Evolutionary conservation across 1,284 basidiomycete genomes (phyloP).

Genomic region (Apiotrichum domesticum): DNA sequence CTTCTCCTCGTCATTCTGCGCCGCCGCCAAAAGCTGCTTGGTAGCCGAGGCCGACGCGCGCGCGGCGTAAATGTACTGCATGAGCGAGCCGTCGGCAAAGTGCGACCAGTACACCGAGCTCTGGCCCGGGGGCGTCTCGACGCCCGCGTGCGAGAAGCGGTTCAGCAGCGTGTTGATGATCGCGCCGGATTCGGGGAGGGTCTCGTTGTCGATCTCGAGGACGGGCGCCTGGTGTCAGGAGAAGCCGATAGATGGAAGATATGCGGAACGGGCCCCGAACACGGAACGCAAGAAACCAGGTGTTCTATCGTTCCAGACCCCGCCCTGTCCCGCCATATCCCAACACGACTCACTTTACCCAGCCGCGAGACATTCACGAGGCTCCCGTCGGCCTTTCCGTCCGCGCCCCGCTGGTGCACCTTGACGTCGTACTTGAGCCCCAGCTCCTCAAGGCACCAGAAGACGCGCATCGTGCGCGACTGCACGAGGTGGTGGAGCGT

Average conservation of each 20-base stretch:
- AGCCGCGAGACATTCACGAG: conserved; percentile 28
- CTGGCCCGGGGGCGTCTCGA: conserved; percentile 22
- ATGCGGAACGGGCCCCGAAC: background rate
- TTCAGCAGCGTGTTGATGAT: conserved; percentile 33
- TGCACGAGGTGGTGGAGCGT: conserved; percentile 5
- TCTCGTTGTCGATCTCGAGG: conserved; percentile 26
- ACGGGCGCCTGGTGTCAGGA: conserved; percentile 23
- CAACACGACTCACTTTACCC: conserved; percentile 22
- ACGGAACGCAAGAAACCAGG: background rate
- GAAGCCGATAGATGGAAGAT: conserved; percentile 2
- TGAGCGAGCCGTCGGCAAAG: conserved; percentile 36
- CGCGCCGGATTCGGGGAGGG: conserved; percentile 31
- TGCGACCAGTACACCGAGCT: conserved; percentile 32
- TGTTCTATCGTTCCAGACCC: background rate
- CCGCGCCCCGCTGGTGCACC: conserved; percentile 27
- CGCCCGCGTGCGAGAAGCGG: background rate
- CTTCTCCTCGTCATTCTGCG: conserved; percentile 13
- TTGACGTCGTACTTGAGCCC: conserved; percentile 31
- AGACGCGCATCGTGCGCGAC: conserved; percentile 4
- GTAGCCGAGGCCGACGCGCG: conserved; percentile 9
- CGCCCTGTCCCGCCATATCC: background rate
- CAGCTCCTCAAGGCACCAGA: conserved; percentile 26
- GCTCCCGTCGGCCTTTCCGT: background rate
- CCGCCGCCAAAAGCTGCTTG: background rate
- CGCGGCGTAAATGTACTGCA: conserved; percentile 28